Evolutionary conservation across 139 green algal species (phyloP).

Genomic region (Chlorella vulgaris): DNA sequence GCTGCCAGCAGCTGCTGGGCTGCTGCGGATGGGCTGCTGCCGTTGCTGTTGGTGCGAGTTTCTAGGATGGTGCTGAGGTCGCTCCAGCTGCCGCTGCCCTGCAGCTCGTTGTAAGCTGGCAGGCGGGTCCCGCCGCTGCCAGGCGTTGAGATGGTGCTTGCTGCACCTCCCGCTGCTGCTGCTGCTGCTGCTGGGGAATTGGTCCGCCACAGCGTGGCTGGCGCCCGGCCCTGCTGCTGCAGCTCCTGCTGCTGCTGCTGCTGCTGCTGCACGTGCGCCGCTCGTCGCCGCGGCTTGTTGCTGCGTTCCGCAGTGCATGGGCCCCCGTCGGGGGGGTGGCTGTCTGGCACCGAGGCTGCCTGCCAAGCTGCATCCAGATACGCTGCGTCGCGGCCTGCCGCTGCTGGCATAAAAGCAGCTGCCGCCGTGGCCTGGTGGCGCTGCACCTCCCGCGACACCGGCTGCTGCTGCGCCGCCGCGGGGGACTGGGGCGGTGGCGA

Average conservation of each 20-base stretch:
- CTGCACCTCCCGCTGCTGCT: too few species aligned
- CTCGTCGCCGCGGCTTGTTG: constrained; percentile 18
- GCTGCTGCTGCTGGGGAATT: too few species aligned
- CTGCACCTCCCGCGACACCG: neutral
- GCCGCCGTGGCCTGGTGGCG: neutral
- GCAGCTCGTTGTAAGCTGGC: neutral
- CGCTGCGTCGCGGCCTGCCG: neutral
- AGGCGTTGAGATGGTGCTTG: too few species aligned
- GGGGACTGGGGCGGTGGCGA: neutral
- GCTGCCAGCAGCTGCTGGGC: neutral
- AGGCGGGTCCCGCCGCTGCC: too few species aligned
- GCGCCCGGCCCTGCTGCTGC: too few species aligned
- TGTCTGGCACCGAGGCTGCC: neutral
- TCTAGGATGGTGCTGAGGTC: constrained; percentile 27
- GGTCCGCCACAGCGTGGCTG: too few species aligned
- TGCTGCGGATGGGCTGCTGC: neutral
- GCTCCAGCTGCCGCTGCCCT: constrained; percentile 18
- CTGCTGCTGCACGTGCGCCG: too few species aligned
- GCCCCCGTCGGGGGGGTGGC: neutral
- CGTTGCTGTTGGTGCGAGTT: neutral
- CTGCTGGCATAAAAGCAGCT: neutral
- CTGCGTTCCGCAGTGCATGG: neutral
- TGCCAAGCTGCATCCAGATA: neutral
- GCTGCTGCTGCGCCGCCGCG: constrained; percentile 5
- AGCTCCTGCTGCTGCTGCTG: too few species aligned